Percentiles rank a stretch among this genome's conserved stretches.
These are phyloP conservation scores for Rhizoclosmatium sp. DNA, from an alignment of 192 early-diverging fungal species.

Conservation along the genomic window DNA sequence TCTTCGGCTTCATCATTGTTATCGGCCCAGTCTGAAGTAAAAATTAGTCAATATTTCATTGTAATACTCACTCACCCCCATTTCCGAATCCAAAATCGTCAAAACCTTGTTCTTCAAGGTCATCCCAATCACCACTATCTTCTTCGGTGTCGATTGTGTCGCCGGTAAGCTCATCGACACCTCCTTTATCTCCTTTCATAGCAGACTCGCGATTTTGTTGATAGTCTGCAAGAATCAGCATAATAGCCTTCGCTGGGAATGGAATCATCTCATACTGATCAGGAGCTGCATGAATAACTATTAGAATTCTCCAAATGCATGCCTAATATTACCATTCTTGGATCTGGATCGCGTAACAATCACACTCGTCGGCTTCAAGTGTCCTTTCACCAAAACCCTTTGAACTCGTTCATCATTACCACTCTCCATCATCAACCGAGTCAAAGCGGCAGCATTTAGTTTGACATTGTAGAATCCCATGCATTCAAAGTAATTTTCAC, in stretches of 20 bases:
- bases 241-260: slow-evolving; percentile 85
- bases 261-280: slow-evolving; percentile 82
- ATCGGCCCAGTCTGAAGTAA: neutral
- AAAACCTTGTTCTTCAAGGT: slow-evolving; percentile 49
- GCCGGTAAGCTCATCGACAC: slow-evolving; percentile 63
- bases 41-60: slow-evolving; percentile 9
- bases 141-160: slow-evolving; percentile 50
- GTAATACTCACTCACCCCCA: slow-evolving; percentile 3
- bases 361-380: slow-evolving; percentile 64
- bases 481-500: slow-evolving; percentile 82
- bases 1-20: slow-evolving; percentile 40
- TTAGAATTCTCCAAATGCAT: neutral
- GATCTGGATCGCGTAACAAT: slow-evolving; percentile 67
- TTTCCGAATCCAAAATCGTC: slow-evolving; percentile 43
- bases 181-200: slow-evolving; percentile 63
- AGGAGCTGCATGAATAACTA: slow-evolving; percentile 59
- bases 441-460: slow-evolving; percentile 80
- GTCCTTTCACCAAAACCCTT: slow-evolving; percentile 79
- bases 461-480: slow-evolving; percentile 86
- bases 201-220: slow-evolving; percentile 70
- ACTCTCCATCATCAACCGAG: slow-evolving; percentile 69
- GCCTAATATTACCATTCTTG: slow-evolving; percentile 46
- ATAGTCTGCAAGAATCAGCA: slow-evolving; percentile 83
- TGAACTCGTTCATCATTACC: slow-evolving; percentile 70
- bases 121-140: slow-evolving; percentile 70